A percentile compares a stretch with the other conserved stretches of the same genome.
phyloP scores from a whole-genome alignment of 1,284 basidiomycete genomes.

The Ustanciosporium gigantosporum region DNA sequence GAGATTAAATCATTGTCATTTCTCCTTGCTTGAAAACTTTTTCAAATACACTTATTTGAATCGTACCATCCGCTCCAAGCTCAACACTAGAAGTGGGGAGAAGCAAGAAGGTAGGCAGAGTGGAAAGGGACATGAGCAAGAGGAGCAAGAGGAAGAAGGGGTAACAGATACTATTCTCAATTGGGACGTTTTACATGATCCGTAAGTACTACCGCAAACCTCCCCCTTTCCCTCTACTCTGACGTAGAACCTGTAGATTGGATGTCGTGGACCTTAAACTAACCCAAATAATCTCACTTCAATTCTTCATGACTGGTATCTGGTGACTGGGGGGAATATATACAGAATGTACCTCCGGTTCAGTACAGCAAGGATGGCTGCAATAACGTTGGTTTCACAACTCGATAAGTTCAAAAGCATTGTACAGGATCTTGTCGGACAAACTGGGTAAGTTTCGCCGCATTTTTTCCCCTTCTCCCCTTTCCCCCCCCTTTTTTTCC shows the following conservation, averaged over 20 bases:
- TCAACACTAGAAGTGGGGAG: slow-evolving; percentile 5
- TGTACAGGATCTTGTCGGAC: slow-evolving; percentile 38
- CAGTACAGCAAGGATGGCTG: slow-evolving; percentile 39
- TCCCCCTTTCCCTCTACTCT: no score
- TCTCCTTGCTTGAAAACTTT: slow-evolving; percentile 32
- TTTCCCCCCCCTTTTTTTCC: no score
- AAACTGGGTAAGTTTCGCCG: no score
- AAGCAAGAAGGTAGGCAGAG: slow-evolving; percentile 1
- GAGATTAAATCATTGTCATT: slow-evolving; percentile 26
- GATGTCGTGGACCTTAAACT: no score
- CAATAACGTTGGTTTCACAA: slow-evolving; percentile 28
- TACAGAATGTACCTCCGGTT: slow-evolving; percentile 43
- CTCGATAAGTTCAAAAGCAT: slow-evolving; percentile 43
- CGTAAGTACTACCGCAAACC: no score
- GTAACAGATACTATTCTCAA: slow-evolving; percentile 6
- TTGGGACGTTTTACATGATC: slow-evolving; percentile 28
- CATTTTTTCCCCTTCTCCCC: no score
- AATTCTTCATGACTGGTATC: no score
- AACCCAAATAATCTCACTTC: no score
- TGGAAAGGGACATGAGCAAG: neutral
- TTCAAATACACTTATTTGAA: slow-evolving; percentile 20
- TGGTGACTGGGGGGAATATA: no score
- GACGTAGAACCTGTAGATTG: no score
- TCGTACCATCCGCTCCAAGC: slow-evolving; percentile 13
- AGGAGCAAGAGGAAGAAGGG: slow-evolving; percentile 1